Conservation (phyloP, 352 stramenopile species). For the Paralagenidium karlingii region DNA sequence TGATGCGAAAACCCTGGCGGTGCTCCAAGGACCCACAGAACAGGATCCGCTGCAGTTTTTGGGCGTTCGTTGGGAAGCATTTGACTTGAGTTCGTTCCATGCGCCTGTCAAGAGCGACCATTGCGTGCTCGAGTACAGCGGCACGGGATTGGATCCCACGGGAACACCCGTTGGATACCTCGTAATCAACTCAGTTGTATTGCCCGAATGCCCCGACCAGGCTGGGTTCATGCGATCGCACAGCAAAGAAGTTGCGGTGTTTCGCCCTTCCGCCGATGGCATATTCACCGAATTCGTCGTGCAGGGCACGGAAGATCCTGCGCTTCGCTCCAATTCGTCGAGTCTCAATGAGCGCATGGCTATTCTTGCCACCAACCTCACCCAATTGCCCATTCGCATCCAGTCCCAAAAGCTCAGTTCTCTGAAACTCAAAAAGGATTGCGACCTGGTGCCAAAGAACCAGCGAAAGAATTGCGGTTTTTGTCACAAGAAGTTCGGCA, state of each 20-base stretch:
- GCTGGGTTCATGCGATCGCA: constrained; percentile 32
- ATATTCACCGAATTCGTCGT: constrained; percentile 39
- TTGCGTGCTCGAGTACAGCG: constrained; percentile 64
- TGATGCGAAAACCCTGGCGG: constrained; percentile 39
- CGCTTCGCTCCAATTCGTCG: too few relatives aligned
- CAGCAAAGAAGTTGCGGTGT: constrained; percentile 28
- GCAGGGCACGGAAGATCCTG: constrained; percentile 25
- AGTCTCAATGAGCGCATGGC: too few relatives aligned
- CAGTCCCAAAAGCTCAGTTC: constrained; percentile 25
- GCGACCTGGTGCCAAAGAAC: constrained; percentile 20
- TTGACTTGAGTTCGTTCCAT: constrained; percentile 31
- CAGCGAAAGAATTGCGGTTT: constrained; percentile 55
- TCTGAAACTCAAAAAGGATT: constrained; percentile 29
- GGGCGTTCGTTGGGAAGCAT: constrained; percentile 54
- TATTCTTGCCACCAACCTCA: too few relatives aligned
- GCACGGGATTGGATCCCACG: constrained; percentile 37
- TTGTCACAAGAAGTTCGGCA: constrained; percentile 40
- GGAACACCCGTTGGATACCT: constrained; percentile 42
- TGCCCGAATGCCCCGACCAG: constrained; percentile 36
- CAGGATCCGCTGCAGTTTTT: constrained; percentile 46
- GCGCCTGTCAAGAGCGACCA: constrained; percentile 41
- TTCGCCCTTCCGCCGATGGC: constrained; percentile 20
- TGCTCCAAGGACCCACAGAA: constrained; percentile 27
- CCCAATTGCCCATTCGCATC: constrained; percentile 34
- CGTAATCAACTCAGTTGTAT: constrained; percentile 37